phyloP scores from a whole-genome alignment of 495 filamentous ascomycete genomes.

The Mycothermus thermophilus region DNA sequence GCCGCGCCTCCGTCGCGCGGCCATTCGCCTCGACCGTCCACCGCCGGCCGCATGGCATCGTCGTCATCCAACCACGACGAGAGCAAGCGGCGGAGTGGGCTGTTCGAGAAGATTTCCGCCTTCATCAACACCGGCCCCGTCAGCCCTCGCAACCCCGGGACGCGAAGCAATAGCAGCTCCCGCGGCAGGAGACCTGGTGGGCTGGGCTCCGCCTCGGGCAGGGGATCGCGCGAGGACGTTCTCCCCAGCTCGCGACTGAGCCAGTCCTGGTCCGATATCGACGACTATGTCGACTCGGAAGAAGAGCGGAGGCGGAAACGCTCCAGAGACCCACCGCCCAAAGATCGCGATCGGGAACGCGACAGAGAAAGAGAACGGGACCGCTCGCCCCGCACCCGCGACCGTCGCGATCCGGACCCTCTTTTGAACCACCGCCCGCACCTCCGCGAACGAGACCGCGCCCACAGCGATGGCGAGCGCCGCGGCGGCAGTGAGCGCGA shows the following conservation, averaged over 20 bases:
- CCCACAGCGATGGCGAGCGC: conserved; percentile 1
- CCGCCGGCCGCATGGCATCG: background rate
- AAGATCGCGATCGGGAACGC: conserved; percentile 3
- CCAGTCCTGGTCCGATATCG: conserved; percentile 13
- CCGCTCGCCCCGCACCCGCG: conserved; percentile 13
- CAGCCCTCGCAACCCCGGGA: conserved; percentile 6
- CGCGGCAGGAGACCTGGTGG: conserved; percentile 10
- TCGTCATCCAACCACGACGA: conserved; percentile 7
- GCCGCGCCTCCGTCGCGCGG: conserved; percentile 10
- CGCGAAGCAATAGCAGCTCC: conserved; percentile 8
- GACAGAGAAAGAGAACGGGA: conserved; percentile 6
- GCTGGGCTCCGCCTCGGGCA: background rate
- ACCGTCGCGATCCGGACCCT: background rate
- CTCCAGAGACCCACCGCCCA: conserved; percentile 1
- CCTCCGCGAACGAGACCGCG: conserved; percentile 4
- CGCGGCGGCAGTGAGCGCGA: background rate
- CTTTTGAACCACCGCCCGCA: too few relatives aligned
- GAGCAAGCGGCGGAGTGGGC: conserved; percentile 5
- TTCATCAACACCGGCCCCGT: background rate
- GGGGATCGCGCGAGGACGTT: conserved; percentile 4
- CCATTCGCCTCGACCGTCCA: conserved; percentile 3
- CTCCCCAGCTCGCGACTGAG: conserved; percentile 9
- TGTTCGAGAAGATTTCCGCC: conserved; percentile 10
- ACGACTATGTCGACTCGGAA: conserved; percentile 12
- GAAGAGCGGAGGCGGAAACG: conserved; percentile 5